Evolutionary conservation across 2,329 filamentous ascomycete genomes (phyloP), one percentile per base, ranked within the genome.

Genomic region (Fusarium robinianum): DNA sequence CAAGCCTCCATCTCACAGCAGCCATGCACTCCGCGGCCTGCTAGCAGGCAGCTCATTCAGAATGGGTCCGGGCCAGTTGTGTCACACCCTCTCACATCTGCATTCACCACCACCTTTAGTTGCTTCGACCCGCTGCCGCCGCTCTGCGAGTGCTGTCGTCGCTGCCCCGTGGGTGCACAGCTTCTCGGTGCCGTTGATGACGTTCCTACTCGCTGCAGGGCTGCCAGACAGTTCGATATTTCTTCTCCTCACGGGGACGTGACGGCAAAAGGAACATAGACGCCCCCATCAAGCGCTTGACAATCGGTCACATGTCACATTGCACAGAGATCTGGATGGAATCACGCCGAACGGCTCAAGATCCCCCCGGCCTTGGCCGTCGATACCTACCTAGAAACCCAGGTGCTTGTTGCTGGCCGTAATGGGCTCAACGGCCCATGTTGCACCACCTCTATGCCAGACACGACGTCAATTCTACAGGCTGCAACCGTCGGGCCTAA

Each of bases 281-380:
- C 49, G 41, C 44, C 48, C 48, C 45, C 57, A 52, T 61, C 55
- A 49, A 32, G 56, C 60, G 56, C 57, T 63, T 63, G 63, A 33
- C 69, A 68, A 74, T 65, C 58, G 67, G 68, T 76, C 73, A 75
- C 70, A 70, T 76, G 63, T 60, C 66, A 77, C 75, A 73, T 61
- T 43, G 40, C 37, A 62, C 59, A 62, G 38, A 75, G 73, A 77
- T 77, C 74, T 74, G 58, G 50, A 72, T 74, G 60, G 55, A 55
- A 59, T 56, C 49, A 24, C 45, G 30, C 53, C 53, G 56, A 57
- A 49, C 41, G 45, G 49, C 38, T 32, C 36, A 51, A 49, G 47
- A 18, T 43, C 34, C 31, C 38, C 5, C 17, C 32, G 40, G 46
- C 21, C 39, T 48, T 50, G 34, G 39, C 25, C 34, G 36, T 49